Conservation (phyloP, 768 basidiomycete genomes). For the Phylloporus arenicola region DNA sequence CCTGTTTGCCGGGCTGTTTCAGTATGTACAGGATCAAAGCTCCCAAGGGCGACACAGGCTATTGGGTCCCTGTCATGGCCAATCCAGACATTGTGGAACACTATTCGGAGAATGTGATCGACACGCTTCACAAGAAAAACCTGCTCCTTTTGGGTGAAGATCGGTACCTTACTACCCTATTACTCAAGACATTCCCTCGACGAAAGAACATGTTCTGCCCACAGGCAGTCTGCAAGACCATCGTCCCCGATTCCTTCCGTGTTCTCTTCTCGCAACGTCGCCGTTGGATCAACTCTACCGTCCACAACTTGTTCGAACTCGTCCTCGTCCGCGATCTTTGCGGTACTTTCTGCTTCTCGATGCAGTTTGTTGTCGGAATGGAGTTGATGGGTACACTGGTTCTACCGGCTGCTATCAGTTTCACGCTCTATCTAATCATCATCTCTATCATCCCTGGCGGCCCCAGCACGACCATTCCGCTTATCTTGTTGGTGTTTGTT, state of each 20-base stretch:
- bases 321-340: conserved; percentile 96
- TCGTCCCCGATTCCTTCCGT: conserved; percentile 94
- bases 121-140: conserved; percentile 99
- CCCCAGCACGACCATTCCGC: conserved; percentile 77
- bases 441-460: conserved; percentile 78
- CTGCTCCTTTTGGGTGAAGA: conserved; percentile 95
- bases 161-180: conserved; percentile 95
- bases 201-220: conserved; percentile 99
- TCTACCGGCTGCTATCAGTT: conserved; percentile 93
- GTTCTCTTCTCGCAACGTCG: conserved; percentile 93
- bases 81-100: conserved; percentile 99
- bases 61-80: conserved; percentile 97
- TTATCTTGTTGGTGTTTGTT: conserved; percentile 88
- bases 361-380: conserved; percentile 99
- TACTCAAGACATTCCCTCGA: conserved; percentile 99
- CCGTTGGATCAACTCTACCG: conserved; percentile 99
- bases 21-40: conserved; percentile 99
- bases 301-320: conserved; percentile 95
- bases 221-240: conserved; percentile 97
- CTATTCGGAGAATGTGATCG: conserved; percentile 99
- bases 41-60: conserved; percentile 92
- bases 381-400: conserved; percentile 95
- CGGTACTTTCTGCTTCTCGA: conserved; percentile 99
- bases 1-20: conserved; percentile 98
- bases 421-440: conserved; percentile 92